phyloP scores from a whole-genome alignment of 108 stramenopile genomes.

The Epithemia pelagica region DNA sequence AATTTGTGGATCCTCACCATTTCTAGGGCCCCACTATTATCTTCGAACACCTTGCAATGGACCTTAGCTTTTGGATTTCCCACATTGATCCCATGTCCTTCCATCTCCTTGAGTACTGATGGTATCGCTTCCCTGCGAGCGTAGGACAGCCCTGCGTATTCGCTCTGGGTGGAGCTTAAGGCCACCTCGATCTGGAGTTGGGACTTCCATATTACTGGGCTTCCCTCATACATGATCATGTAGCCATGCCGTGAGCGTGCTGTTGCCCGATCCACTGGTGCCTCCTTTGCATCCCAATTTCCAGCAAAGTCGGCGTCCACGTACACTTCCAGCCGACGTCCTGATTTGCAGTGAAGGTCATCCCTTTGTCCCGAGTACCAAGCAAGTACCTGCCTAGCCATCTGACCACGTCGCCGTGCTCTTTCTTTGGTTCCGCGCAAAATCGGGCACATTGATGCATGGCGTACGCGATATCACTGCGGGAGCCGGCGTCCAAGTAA shows the following conservation, averaged over 20 bases:
- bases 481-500: slow-evolving; percentile 15
- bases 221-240: slow-evolving; percentile 17
- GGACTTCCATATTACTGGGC: slow-evolving; percentile 16
- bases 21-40: slow-evolving; percentile 26
- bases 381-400: slow-evolving; percentile 36
- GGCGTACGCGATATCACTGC: slow-evolving; percentile 23
- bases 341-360: slow-evolving; percentile 9
- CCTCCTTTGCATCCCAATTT: slow-evolving; percentile 16
- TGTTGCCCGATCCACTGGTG: slow-evolving; percentile 20
- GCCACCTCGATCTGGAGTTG: slow-evolving; percentile 41
- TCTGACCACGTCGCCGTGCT: slow-evolving; percentile 32
- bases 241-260: slow-evolving; percentile 43
- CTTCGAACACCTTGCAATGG: slow-evolving; percentile 21
- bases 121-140: slow-evolving; percentile 30
- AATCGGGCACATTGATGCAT: slow-evolving; percentile 34
- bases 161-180: slow-evolving; percentile 41
- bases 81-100: neutral
- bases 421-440: slow-evolving; percentile 18
- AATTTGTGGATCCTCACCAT: slow-evolving; percentile 18
- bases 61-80: slow-evolving; percentile 8
- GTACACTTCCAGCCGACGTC: slow-evolving; percentile 21
- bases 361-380: slow-evolving; percentile 27
- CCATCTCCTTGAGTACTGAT: slow-evolving; percentile 21
- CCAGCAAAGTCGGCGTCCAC: slow-evolving; percentile 29
- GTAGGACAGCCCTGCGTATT: slow-evolving; percentile 31